Conservation (phyloP, 177 flowering plant species). For the Vitis hybrid region DNA sequence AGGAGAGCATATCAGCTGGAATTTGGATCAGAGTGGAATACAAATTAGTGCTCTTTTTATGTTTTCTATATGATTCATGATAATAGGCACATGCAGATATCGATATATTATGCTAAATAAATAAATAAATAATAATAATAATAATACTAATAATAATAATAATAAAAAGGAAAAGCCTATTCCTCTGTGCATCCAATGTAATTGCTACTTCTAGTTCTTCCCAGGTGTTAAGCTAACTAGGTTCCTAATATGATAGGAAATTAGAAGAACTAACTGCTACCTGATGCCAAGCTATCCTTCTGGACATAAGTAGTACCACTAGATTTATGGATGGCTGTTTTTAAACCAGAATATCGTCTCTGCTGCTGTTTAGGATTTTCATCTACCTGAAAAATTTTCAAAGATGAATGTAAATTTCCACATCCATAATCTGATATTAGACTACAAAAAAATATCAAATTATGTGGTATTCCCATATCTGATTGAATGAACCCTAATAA, state of each 20-base stretch:
- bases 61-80: too few relatives aligned
- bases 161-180: too few relatives aligned
- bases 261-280: constrained; percentile 36
- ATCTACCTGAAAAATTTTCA: constrained; percentile 31
- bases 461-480: background rate
- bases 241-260: background rate
- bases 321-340: constrained; percentile 13
- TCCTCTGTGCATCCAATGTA: too few relatives aligned
- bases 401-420: constrained; percentile 1
- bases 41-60: too few relatives aligned
- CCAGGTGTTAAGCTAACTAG: background rate
- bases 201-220: background rate
- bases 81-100: too few relatives aligned
- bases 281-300: constrained; percentile 25
- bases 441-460: background rate
- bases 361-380: constrained; percentile 20
- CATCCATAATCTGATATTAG: too few relatives aligned
- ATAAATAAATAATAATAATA: too few relatives aligned
- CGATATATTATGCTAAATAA: too few relatives aligned
- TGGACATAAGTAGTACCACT: constrained; percentile 20
- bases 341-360: constrained; percentile 15
- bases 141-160: too few relatives aligned
- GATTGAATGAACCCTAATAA: background rate
- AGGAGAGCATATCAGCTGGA: too few relatives aligned
- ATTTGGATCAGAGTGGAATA: too few relatives aligned